phyloP scores from a whole-genome alignment of 2,329 filamentous ascomycete species.

The Coniochaeta pulveracea region DNA sequence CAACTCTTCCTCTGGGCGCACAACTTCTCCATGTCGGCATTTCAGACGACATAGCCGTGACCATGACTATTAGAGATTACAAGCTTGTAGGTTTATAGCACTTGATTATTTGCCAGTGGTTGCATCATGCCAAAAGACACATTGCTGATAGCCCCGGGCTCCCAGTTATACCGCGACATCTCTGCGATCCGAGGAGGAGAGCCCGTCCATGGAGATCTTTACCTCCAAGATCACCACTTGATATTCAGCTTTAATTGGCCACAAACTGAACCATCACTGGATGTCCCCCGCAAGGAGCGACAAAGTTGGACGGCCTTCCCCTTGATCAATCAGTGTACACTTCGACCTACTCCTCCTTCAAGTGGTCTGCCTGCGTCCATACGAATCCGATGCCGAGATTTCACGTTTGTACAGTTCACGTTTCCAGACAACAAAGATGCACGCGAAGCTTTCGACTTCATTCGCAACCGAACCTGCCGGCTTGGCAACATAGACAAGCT shows the following conservation, averaged over 20 bases:
- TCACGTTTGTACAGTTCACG: constrained; percentile 86
- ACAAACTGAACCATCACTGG: constrained; percentile 14
- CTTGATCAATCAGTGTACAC: constrained; percentile 71
- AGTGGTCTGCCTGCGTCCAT: constrained; percentile 70
- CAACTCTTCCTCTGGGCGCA: too few species aligned
- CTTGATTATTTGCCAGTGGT: neutral
- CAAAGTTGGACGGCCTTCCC: constrained; percentile 94
- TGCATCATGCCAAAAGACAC: neutral
- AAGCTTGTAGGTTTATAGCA: neutral
- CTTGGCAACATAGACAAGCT: constrained; percentile 77
- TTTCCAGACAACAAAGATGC: constrained; percentile 65
- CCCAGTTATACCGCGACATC: constrained; percentile 13
- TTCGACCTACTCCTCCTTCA: constrained; percentile 59
- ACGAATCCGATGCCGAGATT: constrained; percentile 82
- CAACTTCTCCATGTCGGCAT: neutral
- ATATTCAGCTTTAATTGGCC: constrained; percentile 33
- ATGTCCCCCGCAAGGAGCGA: constrained; percentile 23
- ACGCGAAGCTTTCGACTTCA: constrained; percentile 77
- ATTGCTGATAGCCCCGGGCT: neutral
- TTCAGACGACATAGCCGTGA: neutral
- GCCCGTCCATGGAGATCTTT: constrained; percentile 15
- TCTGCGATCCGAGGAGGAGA: constrained; percentile 15
- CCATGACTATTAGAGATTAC: constrained; percentile 2
- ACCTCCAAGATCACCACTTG: constrained; percentile 34
- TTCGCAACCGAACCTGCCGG: constrained; percentile 71